Base-by-base conservation (phyloP, 345 rosid species). In the Euphorbia tirucalli region DNA sequence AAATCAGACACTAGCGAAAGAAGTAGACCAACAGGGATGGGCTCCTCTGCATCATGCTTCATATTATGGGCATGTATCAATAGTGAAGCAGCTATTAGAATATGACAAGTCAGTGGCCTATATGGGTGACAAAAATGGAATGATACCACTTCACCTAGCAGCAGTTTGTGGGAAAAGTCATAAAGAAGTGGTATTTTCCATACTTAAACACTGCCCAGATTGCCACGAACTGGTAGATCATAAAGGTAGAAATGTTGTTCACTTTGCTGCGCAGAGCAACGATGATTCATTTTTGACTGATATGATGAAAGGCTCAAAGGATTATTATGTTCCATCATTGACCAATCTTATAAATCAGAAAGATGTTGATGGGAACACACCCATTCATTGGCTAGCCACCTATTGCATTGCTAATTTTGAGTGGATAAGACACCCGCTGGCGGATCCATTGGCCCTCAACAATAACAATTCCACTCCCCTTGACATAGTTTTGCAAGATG, bases 1-100 rank as follows among this genome's bases (percentile, higher is more conserved):
- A n/a, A 41, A 57, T 10, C 11, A 22, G 9, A 4, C 2, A n/a
- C 31, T 66, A 5, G n/a, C 46, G 4, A 43, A 19, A 3, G 50
- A 66, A 41, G 59, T 41, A 32, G 77, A 74, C 59, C 44, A 65
- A 43, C 60, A 43, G 58, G 77, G 77, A 44, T 74, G 77, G 77
- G 58, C 70, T 66, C 77, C 77, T 3, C 71, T 74, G 31, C 77
- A 74, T 18, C 50, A 57, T 66, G 77, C 77, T 66, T 41, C 66
- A 8, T 28, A 57, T 32, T 66, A n/a, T 6, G 66, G 46, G 44
- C 22, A 8, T 4, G 6, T 30, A 9, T 5, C 39, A 66, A 39
- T 74, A 3, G 58, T 66, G 13, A 30, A 58, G 11, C 59, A 16
- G 18, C 44, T 72, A 19, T 35, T 72, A 30, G 50, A 37, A 18